phyloP scores from a whole-genome alignment of 768 basidiomycete species.

The Daedaleopsis nitida region DNA sequence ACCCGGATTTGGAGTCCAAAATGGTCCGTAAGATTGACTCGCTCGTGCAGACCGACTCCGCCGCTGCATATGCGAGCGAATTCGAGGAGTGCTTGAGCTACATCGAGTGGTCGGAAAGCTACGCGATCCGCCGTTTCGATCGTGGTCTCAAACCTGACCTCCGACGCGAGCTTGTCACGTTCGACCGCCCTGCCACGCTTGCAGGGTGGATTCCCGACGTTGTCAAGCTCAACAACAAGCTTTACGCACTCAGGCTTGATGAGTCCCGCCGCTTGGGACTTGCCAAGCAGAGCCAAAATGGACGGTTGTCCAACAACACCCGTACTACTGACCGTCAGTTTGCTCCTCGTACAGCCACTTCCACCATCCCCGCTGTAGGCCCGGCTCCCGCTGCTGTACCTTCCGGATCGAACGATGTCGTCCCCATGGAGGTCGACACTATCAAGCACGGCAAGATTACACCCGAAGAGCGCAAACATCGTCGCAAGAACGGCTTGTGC shows the following conservation, averaged over 20 bases:
- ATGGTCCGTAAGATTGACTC: too few species aligned
- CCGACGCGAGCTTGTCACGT: slow-evolving; percentile 22
- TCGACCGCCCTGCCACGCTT: neutral
- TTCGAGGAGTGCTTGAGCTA: slow-evolving; percentile 32
- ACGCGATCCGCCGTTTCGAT: slow-evolving; percentile 35
- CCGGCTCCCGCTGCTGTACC: neutral
- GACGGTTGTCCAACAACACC: too few species aligned
- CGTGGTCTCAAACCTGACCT: slow-evolving; percentile 33
- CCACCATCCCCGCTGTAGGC: neutral
- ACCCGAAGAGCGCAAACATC: slow-evolving; percentile 12
- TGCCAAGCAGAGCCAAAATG: too few species aligned
- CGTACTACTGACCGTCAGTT: neutral
- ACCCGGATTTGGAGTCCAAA: too few species aligned
- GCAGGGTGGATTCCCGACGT: neutral
- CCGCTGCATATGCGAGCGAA: slow-evolving; percentile 29
- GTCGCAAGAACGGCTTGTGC: slow-evolving; percentile 31
- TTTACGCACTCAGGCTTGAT: too few species aligned
- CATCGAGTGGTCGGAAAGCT: slow-evolving; percentile 29
- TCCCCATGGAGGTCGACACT: slow-evolving; percentile 14
- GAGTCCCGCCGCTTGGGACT: too few species aligned
- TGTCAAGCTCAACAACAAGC: slow-evolving; percentile 10
- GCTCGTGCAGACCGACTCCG: slow-evolving; percentile 36
- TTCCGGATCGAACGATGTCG: neutral
- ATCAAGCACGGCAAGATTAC: slow-evolving; percentile 2
- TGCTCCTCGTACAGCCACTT: neutral